These are phyloP conservation scores for Meira nashicola DNA, from an alignment of 1,284 basidiomycete species.

Conservation along the genomic window DNA sequence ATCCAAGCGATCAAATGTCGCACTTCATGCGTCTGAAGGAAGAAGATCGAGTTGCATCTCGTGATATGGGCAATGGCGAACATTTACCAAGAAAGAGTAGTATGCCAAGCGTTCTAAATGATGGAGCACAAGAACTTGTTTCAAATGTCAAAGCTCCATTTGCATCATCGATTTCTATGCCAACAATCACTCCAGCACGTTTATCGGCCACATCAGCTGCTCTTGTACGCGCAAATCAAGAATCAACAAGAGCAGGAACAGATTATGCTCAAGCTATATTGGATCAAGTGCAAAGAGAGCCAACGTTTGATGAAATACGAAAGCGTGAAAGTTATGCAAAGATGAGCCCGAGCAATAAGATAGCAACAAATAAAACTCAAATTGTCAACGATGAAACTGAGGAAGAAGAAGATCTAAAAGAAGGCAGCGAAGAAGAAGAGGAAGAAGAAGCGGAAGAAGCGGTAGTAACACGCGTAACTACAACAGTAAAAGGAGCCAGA, in stretches of 20 bases:
- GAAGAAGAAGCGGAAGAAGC: slow-evolving; percentile 15
- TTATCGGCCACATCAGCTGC: slow-evolving; percentile 8
- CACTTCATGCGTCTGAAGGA: no score
- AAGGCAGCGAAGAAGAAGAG: slow-evolving; percentile 1
- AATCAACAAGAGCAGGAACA: slow-evolving; percentile 13
- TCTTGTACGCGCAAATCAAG: slow-evolving; percentile 12
- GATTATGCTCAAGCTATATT: slow-evolving; percentile 16
- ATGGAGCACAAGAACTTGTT: no score
- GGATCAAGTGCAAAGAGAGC: slow-evolving; percentile 3
- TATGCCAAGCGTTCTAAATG: no score
- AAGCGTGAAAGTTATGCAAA: background rate
- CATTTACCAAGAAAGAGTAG: no score
- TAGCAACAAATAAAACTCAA: background rate
- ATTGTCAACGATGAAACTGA: background rate
- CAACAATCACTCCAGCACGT: slow-evolving; percentile 1
- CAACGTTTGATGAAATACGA: slow-evolving; percentile 11
- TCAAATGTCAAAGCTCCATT: no score
- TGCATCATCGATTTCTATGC: no score
- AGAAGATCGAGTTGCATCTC: no score
- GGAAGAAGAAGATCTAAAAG: slow-evolving; percentile 3
- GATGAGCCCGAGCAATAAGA: slow-evolving; percentile 4
- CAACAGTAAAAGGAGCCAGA: background rate
- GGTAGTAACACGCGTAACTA: slow-evolving; percentile 1
- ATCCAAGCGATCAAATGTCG: no score
- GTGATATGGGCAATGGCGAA: no score